A percentile compares a stretch with the other conserved stretches of the same genome.
phyloP scores from a whole-genome alignment of 129 eudicot genomes.

The Escallonia rubra region DNA sequence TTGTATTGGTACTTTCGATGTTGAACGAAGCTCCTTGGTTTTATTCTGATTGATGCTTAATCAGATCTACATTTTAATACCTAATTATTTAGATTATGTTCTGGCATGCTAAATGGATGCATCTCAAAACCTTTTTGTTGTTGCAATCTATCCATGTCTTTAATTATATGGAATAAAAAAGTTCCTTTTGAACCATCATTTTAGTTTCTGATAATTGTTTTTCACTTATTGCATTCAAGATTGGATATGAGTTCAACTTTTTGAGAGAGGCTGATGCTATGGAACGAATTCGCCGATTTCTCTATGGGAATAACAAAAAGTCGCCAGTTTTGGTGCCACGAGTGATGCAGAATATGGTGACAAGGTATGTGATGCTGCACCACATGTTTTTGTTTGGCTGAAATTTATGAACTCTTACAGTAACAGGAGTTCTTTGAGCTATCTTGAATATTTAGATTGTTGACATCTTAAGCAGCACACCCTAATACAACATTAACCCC shows the following conservation, averaged over 20 bases:
- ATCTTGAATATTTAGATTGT: too few relatives aligned
- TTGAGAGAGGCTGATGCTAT: constrained; percentile 94
- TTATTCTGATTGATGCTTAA: too few relatives aligned
- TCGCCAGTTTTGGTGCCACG: constrained; percentile 81
- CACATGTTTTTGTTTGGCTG: neutral
- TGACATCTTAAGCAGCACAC: neutral
- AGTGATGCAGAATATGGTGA: constrained; percentile 44
- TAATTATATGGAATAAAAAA: neutral
- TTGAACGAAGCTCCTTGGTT: too few relatives aligned
- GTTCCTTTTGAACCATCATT: neutral
- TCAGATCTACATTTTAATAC: too few relatives aligned
- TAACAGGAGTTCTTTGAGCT: neutral
- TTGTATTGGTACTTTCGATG: too few relatives aligned
- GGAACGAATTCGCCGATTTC: constrained; percentile 64
- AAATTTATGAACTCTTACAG: neutral
- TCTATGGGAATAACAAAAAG: constrained; percentile 52
- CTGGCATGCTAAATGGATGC: neutral
- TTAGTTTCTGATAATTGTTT: constrained; percentile 20
- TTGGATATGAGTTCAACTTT: constrained; percentile 93
- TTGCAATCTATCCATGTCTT: too few relatives aligned
- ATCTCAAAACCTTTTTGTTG: neutral
- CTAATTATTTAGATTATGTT: neutral
- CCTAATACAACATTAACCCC: neutral
- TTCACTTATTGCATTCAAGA: constrained; percentile 43
- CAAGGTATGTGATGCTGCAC: constrained; percentile 42